phyloP scores from a whole-genome alignment of 345 rosid species.

The Limnanthes douglasii region DNA sequence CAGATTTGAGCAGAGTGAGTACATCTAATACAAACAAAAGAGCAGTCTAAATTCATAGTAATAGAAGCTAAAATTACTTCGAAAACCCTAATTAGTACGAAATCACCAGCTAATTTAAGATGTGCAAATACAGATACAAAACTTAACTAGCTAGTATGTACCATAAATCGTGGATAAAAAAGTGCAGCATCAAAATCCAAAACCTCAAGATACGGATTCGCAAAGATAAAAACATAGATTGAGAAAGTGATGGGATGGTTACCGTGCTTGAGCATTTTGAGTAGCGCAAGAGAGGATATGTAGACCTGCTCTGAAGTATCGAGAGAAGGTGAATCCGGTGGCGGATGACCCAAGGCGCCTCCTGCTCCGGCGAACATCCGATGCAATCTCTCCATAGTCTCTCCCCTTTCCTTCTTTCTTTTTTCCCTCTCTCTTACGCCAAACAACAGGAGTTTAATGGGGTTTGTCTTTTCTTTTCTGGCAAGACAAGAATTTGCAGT shows the following conservation, averaged over 20 bases:
- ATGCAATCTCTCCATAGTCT: conserved; percentile 62
- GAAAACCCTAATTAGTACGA: no score
- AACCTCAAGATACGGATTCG: not conserved
- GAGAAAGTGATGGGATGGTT: not conserved
- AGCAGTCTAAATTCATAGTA: no score
- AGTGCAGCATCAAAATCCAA: no score
- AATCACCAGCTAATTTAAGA: no score
- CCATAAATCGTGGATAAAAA: not conserved
- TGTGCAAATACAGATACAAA: no score
- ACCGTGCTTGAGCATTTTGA: conserved; percentile 85
- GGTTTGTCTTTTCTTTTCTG: conserved; percentile 4
- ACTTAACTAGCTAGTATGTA: not conserved
- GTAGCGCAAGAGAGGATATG: conserved; percentile 76
- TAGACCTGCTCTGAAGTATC: conserved; percentile 82
- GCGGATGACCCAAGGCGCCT: conserved; percentile 56
- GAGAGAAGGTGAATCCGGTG: conserved; percentile 58
- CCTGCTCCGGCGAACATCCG: conserved; percentile 73
- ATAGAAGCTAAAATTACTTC: no score
- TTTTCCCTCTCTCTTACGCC: not conserved
- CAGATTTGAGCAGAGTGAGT: no score
- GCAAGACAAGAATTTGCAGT: conserved; percentile 12
- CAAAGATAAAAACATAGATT: not conserved
- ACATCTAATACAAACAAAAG: no score
- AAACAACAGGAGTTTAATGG: not conserved
- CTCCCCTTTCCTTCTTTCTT: conserved; percentile 2